Base-by-base conservation (phyloP, 2,329 filamentous ascomycete genomes). In the Colletotrichum graminicola region DNA sequence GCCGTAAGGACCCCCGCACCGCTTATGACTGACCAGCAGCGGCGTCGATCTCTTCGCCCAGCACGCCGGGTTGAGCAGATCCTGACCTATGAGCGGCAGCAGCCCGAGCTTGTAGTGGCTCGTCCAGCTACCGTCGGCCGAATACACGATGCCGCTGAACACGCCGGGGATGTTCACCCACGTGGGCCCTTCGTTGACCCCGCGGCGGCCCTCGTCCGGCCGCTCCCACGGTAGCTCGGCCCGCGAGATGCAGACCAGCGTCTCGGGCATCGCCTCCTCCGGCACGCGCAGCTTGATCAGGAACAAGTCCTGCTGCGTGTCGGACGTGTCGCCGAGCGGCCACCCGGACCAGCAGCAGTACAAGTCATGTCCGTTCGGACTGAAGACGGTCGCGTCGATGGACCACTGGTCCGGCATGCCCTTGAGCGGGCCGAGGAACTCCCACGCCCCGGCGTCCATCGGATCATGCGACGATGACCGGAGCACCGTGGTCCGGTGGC, bases 81-180 rank as follows among this genome's bases (percentile, higher is more conserved):
- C 84, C 0, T 83, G 82, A 7, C 86, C 86, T 23, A 87, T 83
- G 81, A 84, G 89, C 2, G 84, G 84, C 26, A 90, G 79, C 12
- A 88, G 77, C 0, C 86, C 88, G 2, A 90, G 80, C 26, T 84
- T 84, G 76, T 90, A 90, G 59, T 83, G 81, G 1, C 84, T 77
- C 0, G 86, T 88, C 87, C 87, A 89, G 81, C 87, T 90, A 76
- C 86, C 86, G 70, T 84, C 87, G 1, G 87, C 88, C 3, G 85
- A 87, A 79, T 85, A 90, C 0, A 84, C 80, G 45, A 90, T 77
- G 69, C 84, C 89, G 0, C 85, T 88, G 70, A 83, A 85, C 11
- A 85, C 85, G 26, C 82, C 83, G 43, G 68, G 68, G 18, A 85
- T 82, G 75, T 89, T 89, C 32, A 90, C 80, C 0, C 86, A 86